These are phyloP conservation scores for Lactarius hatsudake DNA, from an alignment of 768 basidiomycete species.

Conservation along the genomic window DNA sequence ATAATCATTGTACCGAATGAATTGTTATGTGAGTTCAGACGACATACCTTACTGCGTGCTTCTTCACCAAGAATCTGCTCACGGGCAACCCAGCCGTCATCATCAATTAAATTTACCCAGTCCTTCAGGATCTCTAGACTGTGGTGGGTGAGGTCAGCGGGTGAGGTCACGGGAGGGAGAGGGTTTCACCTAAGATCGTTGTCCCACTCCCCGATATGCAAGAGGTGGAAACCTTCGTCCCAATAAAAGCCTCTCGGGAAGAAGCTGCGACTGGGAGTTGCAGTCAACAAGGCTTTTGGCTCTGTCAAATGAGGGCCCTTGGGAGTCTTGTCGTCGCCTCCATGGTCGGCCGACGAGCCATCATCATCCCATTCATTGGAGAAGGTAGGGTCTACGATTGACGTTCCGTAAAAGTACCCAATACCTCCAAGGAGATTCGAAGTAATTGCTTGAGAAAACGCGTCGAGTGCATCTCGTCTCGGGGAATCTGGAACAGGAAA, in stretches of 20 bases:
- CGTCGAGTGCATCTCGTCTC: slow-evolving; percentile 48
- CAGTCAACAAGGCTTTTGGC: slow-evolving; percentile 76
- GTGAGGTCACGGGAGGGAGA: background rate
- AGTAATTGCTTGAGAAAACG: slow-evolving; percentile 85
- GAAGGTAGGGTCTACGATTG: slow-evolving; percentile 81
- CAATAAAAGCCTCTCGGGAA: slow-evolving; percentile 98
- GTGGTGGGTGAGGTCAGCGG: background rate
- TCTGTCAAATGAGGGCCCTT: slow-evolving; percentile 68
- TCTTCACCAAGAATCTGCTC: slow-evolving; percentile 98
- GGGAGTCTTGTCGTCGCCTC: slow-evolving; percentile 40
- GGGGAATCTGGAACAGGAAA: slow-evolving; percentile 68
- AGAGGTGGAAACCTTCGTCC: slow-evolving; percentile 97
- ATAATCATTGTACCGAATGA: slow-evolving; percentile 10
- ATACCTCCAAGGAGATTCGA: slow-evolving; percentile 91
- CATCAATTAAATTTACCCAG: slow-evolving; percentile 90
- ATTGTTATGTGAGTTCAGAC: background rate
- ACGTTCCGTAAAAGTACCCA: slow-evolving; percentile 91
- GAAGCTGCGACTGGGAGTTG: slow-evolving; percentile 94
- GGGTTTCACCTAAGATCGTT: slow-evolving; percentile 68
- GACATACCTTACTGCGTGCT: slow-evolving; percentile 81
- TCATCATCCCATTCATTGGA: slow-evolving; percentile 88
- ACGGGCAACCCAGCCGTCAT: slow-evolving; percentile 92
- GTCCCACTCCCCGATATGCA: slow-evolving; percentile 92
- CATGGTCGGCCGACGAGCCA: slow-evolving; percentile 43
- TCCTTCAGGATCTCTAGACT: slow-evolving; percentile 86